Evolutionary conservation across 306 rosid species (phyloP), one percentile per base, ranked within the genome.

Genomic region (Begonia fuchsioides): DNA sequence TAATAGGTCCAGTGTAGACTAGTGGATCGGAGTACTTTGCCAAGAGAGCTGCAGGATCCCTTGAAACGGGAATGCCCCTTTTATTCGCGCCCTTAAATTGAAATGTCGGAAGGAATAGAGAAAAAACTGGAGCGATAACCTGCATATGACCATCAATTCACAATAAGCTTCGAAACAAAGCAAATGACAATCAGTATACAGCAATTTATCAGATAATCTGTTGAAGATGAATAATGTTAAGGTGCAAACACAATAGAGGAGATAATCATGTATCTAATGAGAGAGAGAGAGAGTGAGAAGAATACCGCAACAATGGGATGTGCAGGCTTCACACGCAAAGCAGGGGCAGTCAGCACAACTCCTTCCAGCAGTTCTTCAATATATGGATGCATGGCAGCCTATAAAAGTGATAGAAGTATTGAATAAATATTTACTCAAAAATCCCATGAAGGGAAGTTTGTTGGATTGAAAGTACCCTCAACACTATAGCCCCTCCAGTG

Each of bases 1-100:
- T 61, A 39, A 84, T 75, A 9, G 82, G 49, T 53, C 87, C 97
- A 0, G 92, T 85, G 57, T 72, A 81, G 44, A 90, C 97, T 17
- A 90, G 55, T 0, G 97, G 95, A 10, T 90, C 97, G 0, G 97
- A 81, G 66, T 85, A 90, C 54, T 90, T 90, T 3, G 82, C 86
- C 9, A 59, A 41, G 13, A 90, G 61, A 43, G 95, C 97, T 20
- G 70, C 79, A 6, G 97, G 97, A 18, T 90, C 87, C 38, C 97
- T 71, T 41, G 76, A 74, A 19, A 84, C 97, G 0, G 72, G 77
- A 18, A 41, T 43, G 9, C 85, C 83, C 43, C 74, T 54, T 55
- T 81, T 81, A 38, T 79, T 72, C 39, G 95, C 95, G 11, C 73
- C 62, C 26, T 75, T 68, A 1, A 85, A 15, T 77, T 69, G 87